A percentile compares a stretch with the other conserved stretches of the same genome.
These are phyloP conservation scores for Didymella lethalis DNA, from an alignment of 2,329 filamentous ascomycete species.

Conservation along the genomic window DNA sequence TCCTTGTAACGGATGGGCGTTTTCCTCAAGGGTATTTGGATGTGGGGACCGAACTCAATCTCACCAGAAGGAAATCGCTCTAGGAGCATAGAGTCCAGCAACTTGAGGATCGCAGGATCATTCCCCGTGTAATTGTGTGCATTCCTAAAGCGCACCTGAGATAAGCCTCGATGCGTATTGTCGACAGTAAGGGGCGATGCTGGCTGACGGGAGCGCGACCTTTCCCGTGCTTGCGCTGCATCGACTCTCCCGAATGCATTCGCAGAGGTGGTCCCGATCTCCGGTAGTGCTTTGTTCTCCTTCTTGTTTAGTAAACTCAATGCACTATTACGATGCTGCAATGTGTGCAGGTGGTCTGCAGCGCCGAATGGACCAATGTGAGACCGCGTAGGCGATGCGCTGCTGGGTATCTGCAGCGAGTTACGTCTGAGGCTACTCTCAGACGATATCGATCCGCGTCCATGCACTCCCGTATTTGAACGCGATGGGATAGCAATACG, in stretches of 20 bases:
- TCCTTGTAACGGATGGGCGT: constrained; percentile 63
- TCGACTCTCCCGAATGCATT: constrained; percentile 73
- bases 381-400: constrained; percentile 38
- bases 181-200: constrained; percentile 43
- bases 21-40: constrained; percentile 69
- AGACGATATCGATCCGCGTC: constrained; percentile 37
- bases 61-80: constrained; percentile 68
- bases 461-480: constrained; percentile 28
- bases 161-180: constrained; percentile 41
- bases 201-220: constrained; percentile 39
- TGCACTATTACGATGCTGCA: constrained; percentile 63
- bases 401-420: constrained; percentile 40
- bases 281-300: constrained; percentile 69
- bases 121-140: constrained; percentile 88
- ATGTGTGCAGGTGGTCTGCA: constrained; percentile 45
- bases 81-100: constrained; percentile 84
- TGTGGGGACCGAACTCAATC: constrained; percentile 77
- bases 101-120: constrained; percentile 66
- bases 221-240: constrained; percentile 51
- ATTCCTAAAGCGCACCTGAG: constrained; percentile 61
- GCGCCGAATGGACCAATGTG: constrained; percentile 42
- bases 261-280: constrained; percentile 68
- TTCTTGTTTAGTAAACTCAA: constrained; percentile 67
- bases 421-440: constrained; percentile 48
- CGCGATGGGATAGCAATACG: constrained; percentile 37